phyloP scores from a whole-genome alignment of 345 rosid genomes.

The Rhodomyrtus tomentosa region DNA sequence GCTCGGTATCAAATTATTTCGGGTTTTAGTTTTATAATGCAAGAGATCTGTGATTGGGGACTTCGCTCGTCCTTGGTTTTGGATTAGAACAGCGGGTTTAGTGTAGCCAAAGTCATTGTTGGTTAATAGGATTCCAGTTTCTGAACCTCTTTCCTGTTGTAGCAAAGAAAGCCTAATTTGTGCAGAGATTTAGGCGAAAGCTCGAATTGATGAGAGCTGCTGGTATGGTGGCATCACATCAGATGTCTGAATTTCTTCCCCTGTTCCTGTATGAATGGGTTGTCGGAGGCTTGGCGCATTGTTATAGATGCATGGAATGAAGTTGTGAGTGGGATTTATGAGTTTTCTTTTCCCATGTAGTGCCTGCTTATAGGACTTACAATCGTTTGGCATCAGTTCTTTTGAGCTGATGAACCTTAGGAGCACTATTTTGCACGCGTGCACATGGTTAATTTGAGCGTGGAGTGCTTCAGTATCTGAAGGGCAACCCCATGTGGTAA shows the following conservation, averaged over 20 bases:
- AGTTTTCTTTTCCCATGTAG: background rate
- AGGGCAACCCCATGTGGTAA: background rate
- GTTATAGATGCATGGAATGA: background rate
- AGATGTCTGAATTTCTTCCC: background rate
- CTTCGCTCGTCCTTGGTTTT: background rate
- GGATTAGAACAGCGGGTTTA: background rate
- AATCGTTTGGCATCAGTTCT: background rate
- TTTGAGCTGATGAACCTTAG: background rate
- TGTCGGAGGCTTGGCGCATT: background rate
- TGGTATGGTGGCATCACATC: background rate
- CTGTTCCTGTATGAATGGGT: background rate
- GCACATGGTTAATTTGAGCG: background rate
- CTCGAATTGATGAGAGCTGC: background rate
- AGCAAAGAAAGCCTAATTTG: background rate
- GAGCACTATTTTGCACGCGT: background rate
- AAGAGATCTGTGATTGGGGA: background rate
- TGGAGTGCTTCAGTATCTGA: background rate
- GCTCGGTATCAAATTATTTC: background rate
- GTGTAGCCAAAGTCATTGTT: background rate
- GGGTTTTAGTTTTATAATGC: background rate
- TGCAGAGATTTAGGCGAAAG: background rate
- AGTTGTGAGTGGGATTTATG: background rate
- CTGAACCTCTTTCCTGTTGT: background rate
- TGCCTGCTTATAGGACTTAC: background rate
- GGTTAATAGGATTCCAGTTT: background rate